Base-by-base conservation (phyloP, 306 rosid genomes). In the Erythrophleum fordii region DNA sequence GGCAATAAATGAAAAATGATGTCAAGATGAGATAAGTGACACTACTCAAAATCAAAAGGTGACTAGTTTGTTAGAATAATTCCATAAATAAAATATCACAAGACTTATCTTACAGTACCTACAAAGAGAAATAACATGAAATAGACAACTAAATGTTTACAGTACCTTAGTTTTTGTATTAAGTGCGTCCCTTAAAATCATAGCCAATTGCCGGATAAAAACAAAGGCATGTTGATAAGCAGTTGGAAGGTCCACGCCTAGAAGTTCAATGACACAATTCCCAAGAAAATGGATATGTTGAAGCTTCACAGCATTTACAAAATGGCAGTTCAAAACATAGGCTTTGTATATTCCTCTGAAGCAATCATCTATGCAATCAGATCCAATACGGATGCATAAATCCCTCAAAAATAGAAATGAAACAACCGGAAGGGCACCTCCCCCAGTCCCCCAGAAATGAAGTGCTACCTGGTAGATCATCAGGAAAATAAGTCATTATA, bases 381-480 rank as follows among this genome's bases (percentile, higher is more conserved):
- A 88, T 82, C 98, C 97, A 67, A 95, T 82, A 35, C 93, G 89
- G 81, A 95, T 75, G 48, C 98, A 93, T 73, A 95, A 31, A 84
- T 93, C 98, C 85, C 94, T 88, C 78, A 93, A 41, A 82, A 95
- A 95, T 26, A 91, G 80, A 83, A 90, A 90, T 2, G 99, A 90
- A 58, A 87, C 91, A 56, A 90, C 80, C 0, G 97, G 97, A 72
- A 95, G 97, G 69, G 97, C 94, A 69, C 98, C 99, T 69, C 96
- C 98, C 12, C 99, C 97, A 8, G 97, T 90, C 79, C 98, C 98
- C 98, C 97, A 95, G 83, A 95, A 91, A 86, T 95, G 98, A 78
- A 95, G 91, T 68, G 88, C 94, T 74, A 90, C 93, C 99, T 95
- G 91, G 77, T 67, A 68, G 76, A 68, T 80, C 64, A 81, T 53